A percentile compares a stretch with the other conserved stretches of the same genome.
Evolutionary conservation across 176 grass and related monocot species (phyloP).

Genomic region (Leersia perrieri): DNA sequence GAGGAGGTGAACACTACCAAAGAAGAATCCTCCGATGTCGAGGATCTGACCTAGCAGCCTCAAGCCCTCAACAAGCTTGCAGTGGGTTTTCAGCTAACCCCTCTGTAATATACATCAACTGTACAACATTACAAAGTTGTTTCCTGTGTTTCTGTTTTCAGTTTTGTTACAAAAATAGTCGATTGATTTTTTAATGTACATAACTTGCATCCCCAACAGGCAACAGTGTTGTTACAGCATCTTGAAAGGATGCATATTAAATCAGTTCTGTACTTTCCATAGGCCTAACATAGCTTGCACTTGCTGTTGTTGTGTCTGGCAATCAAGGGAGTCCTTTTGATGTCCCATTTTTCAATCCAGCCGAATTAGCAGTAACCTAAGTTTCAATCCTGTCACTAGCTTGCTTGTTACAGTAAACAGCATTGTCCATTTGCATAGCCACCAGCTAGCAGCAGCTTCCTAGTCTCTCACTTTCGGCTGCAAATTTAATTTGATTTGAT

Average conservation of each 20-base stretch:
- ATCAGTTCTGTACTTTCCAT: not conserved
- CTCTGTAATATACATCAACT: constrained; percentile 8
- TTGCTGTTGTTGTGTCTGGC: not conserved
- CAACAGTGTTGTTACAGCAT: constrained; percentile 14
- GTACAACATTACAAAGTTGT: constrained; percentile 16
- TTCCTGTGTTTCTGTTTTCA: constrained; percentile 7
- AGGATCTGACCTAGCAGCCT: constrained; percentile 38
- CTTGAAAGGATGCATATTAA: constrained; percentile 6
- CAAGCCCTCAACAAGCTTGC: not conserved
- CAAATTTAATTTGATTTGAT: constrained; percentile 4
- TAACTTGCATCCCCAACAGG: constrained; percentile 13
- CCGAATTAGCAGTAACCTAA: constrained; percentile 36
- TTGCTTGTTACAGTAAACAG: not conserved
- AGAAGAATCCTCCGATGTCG: constrained; percentile 16
- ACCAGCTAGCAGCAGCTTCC: not conserved
- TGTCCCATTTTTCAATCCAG: not conserved
- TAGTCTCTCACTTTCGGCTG: constrained; percentile 27
- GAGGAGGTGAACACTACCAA: constrained; percentile 31
- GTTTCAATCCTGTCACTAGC: not conserved
- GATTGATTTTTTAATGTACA: constrained; percentile 36
- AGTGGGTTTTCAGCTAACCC: not conserved
- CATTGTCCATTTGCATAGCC: not conserved
- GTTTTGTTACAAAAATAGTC: constrained; percentile 11
- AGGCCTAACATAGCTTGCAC: not conserved
- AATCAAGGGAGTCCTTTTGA: not conserved